phyloP scores from a whole-genome alignment of 345 rosid genomes.

The Cardamine occulta region DNA sequence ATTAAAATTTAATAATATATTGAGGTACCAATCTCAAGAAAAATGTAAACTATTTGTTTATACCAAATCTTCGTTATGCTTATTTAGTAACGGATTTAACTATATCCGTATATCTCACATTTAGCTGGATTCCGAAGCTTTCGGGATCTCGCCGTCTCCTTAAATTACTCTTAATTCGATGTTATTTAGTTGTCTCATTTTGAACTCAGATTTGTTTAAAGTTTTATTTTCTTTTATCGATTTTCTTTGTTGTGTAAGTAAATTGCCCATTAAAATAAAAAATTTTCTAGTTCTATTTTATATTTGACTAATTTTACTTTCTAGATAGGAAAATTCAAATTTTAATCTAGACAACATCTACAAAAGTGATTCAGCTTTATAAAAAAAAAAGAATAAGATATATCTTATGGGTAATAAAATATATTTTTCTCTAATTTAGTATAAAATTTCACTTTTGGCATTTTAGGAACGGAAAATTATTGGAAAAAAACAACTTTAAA shows the following conservation, averaged over 20 bases:
- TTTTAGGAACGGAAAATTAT: background rate
- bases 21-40: background rate
- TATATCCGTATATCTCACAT: background rate
- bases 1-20: background rate
- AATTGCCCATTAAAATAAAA: background rate
- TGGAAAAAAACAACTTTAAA: background rate
- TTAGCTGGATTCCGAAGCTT: background rate
- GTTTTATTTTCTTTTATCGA: background rate
- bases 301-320: too few relatives aligned
- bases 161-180: background rate
- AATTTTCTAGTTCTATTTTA: too few relatives aligned
- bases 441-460: background rate
- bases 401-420: too few relatives aligned
- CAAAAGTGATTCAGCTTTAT: background rate
- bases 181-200: background rate
- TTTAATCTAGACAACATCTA: background rate
- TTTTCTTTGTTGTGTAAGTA: background rate
- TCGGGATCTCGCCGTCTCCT: background rate
- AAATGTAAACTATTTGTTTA: background rate
- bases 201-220: background rate
- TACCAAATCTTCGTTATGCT: too few relatives aligned
- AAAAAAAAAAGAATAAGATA: background rate
- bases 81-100: too few relatives aligned
- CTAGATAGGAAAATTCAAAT: too few relatives aligned
- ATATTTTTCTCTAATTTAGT: background rate